Evolutionary conservation across 768 basidiomycete species (phyloP).

Genomic region (Fibroporia radiculosa): DNA sequence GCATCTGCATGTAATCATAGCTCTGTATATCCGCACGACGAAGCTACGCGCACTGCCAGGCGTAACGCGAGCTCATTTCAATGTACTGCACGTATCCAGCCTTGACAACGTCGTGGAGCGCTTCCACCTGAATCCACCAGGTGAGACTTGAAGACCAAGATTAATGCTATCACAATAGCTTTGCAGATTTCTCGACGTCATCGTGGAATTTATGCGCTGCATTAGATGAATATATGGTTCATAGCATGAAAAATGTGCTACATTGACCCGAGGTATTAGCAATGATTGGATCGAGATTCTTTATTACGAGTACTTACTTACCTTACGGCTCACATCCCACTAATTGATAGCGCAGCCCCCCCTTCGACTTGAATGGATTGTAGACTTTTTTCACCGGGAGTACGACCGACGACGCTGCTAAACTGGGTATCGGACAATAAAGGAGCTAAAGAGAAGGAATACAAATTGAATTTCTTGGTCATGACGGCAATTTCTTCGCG

Average conservation of each 20-base stretch:
- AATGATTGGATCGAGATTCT: not conserved
- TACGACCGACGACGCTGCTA: not conserved
- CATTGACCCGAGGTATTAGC: not conserved
- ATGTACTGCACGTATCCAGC: constrained; percentile 37
- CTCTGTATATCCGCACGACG: not conserved
- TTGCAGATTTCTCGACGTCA: constrained; percentile 30
- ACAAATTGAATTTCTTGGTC: constrained; percentile 27
- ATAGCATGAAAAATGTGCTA: constrained; percentile 71
- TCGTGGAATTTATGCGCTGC: constrained; percentile 25
- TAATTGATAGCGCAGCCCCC: constrained; percentile 28
- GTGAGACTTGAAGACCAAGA: not conserved
- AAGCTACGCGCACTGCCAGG: constrained; percentile 25
- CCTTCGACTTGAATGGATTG: not conserved
- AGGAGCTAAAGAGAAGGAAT: not conserved
- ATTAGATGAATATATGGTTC: constrained; percentile 21
- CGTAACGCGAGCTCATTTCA: constrained; percentile 31
- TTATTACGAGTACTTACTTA: constrained; percentile 2
- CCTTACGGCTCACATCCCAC: constrained; percentile 38
- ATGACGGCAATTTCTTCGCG: constrained; percentile 40
- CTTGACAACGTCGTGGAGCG: constrained; percentile 39
- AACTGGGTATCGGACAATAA: constrained; percentile 3
- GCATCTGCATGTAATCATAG: no score
- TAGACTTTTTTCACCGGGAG: not conserved
- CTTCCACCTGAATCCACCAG: constrained; percentile 28
- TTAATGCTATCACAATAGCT: not conserved